Base-by-base conservation (phyloP, 2,329 filamentous ascomycete species). In the Nemania diffusa region DNA sequence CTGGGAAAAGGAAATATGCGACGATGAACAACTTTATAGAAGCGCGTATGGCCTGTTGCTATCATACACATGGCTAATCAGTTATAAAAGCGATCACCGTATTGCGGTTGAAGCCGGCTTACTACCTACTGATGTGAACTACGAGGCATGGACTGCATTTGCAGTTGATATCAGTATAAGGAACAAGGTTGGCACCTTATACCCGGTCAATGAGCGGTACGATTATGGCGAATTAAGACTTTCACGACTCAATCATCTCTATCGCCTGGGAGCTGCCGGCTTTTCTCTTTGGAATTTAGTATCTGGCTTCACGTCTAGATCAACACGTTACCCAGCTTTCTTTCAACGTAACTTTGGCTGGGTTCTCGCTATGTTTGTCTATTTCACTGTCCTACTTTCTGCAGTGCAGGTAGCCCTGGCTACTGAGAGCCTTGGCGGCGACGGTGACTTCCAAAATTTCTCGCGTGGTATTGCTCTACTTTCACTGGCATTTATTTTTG, bases 161-260 rank as follows among this genome's bases (percentile, higher is more conserved):
- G 40, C 17, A n/a, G 5, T 44, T 20, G 17, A 20, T 44, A 4
- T 44, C 3, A 44, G 5, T 20, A 20, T n/a, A 5, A 4, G 3
- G 5, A 44, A n/a, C 15, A n/a, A 44, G 15, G 0, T 78, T 78
- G 0, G 17, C n/a, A 0, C 27, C 5, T 69, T 77, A 55, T 40
- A 62, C 15, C 64, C 63, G 5, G 77, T 83, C n/a, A 79, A 79
- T 48, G 67, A 68, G 17, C 76, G 82, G 17, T 84, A 82, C 70
- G 62, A 69, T 26, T 84, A 80, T 64, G 81, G 82, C 20, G 82
- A 84, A 71, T 74, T 84, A 32, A 78, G 82, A 1, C 76, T 84
- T 9, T 76, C 77, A 5, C 77, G 82, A 27, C 72, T 84, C 22
- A 82, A 84, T 70, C 75, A 78, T 22, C 77, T 81, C 46, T 78